Percentiles rank a stretch among this genome's conserved stretches.
phyloP scores from a whole-genome alignment of 441 rosid genomes.

The Adansonia grandidieri region DNA sequence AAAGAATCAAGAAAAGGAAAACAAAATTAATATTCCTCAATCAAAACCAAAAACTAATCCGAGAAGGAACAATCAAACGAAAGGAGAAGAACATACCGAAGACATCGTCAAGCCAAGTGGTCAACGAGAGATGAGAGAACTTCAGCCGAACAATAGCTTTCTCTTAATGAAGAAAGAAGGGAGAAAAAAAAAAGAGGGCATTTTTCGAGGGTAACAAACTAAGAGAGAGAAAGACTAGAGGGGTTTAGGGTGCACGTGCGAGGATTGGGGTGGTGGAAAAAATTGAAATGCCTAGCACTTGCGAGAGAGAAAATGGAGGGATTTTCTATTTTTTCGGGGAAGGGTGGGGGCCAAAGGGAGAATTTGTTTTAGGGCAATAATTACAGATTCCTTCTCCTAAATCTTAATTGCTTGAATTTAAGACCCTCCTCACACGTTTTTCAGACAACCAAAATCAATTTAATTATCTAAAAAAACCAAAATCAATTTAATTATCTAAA shows the following conservation, averaged over 20 bases:
- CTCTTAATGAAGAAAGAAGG: background rate
- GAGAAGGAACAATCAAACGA: background rate
- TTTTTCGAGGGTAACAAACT: background rate
- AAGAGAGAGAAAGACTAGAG: background rate
- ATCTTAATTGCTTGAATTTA: background rate
- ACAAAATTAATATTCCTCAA: background rate
- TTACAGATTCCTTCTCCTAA: background rate
- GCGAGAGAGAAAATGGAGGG: constrained; percentile 2
- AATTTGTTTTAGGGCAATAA: background rate
- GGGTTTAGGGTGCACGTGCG: background rate
- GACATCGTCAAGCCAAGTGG: background rate
- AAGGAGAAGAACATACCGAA: constrained; percentile 15
- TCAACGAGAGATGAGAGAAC: constrained; percentile 8
- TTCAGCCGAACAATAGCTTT: background rate
- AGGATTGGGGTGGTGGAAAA: constrained; percentile 17
- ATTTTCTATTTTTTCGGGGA: background rate
- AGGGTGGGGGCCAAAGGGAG: background rate
- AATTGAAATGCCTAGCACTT: constrained; percentile 31
- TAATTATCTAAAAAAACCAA: background rate
- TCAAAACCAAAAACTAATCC: background rate
- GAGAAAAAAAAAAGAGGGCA: background rate
- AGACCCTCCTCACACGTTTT: background rate
- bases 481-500: background rate
- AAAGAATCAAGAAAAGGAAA: background rate
- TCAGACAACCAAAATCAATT: background rate